These are phyloP conservation scores for Penicillium decumbens DNA, from an alignment of 2,329 filamentous ascomycete genomes.

Conservation along the genomic window DNA sequence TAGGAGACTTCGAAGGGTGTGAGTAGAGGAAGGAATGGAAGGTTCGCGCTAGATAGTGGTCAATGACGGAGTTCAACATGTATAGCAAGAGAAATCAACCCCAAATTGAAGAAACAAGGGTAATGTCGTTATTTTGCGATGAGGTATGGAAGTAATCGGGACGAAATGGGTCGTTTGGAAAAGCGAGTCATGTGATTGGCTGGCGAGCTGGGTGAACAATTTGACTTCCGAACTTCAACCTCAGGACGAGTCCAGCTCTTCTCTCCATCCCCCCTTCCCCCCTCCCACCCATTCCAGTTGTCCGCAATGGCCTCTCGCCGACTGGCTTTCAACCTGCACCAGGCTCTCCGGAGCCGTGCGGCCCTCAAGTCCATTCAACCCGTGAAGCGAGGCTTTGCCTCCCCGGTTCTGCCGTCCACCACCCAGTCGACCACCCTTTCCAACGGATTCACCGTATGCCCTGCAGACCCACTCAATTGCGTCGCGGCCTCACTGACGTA, in stretches of 20 bases:
- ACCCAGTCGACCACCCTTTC: constrained; percentile 94
- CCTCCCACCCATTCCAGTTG: constrained; percentile 33
- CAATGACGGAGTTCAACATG: background rate
- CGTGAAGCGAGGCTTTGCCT: constrained; percentile 82
- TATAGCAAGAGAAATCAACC: background rate
- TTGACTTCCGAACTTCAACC: constrained; percentile 45
- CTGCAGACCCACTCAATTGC: constrained; percentile 14
- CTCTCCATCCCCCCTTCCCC: constrained; percentile 47
- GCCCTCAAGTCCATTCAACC: constrained; percentile 73
- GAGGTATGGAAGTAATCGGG: constrained; percentile 32
- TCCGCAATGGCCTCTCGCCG: constrained; percentile 85
- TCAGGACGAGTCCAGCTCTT: constrained; percentile 42
- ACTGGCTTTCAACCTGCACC: constrained; percentile 90
- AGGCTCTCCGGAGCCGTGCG: constrained; percentile 81
- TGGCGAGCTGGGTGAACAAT: constrained; percentile 40
- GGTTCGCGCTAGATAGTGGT: background rate
- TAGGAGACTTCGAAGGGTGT: constrained; percentile 10
- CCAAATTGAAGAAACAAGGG: background rate
- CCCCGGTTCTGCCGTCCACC: constrained; percentile 72
- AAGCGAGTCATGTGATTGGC: constrained; percentile 45
- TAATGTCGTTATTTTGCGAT: background rate
- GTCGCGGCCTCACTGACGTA: constrained; percentile 28
- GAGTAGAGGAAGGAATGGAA: background rate
- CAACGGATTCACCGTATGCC: constrained; percentile 88
- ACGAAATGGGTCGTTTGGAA: constrained; percentile 36